Evolutionary conservation across 345 rosid genomes (phyloP), one percentile per base, ranked within the genome.

Genomic region (Reutealis trisperma): DNA sequence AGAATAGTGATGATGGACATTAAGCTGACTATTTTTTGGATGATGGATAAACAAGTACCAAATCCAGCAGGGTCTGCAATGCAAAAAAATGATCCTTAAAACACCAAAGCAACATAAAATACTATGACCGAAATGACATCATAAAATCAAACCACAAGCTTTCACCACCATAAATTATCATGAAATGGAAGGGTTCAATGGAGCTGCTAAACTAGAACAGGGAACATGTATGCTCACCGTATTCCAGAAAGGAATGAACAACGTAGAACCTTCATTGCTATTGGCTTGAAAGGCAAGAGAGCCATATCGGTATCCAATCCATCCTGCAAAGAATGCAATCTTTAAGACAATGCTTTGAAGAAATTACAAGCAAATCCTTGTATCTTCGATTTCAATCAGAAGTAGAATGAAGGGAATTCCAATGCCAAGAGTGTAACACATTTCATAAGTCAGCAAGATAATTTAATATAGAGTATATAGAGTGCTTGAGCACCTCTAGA

Each of bases 161-260:
- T 52, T 3, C 9, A 64, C 24, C 69, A 70, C 66, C 80, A 73
- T 34, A 32, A 70, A 19, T 32, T 63, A 32, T 45, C 37, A 49
- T 18, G n/a, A 47, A 69, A 55, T 19, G 72, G 64, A 44, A 54
- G n/a, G 6, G 15, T 10, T 21, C 2, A 76, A 3, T 21, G 63
- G 63, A 37, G 19, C 30, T 54, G 19, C 30, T 54, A 57, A 37
- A 55, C 55, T 27, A 44, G 67, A 15, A 10, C 1, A 37, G 13
- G 58, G 27, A 22, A 69, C 45, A 58, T 47, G 27, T 27, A 57
- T 19, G 24, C 84, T 72, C 83, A 92, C 99, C 83, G 86, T 79
- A 89, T 86, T 84, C 96, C 98, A 70, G 88, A 87, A 63, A 89
- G 85, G 76, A 95, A 95, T 16, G 99, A 95, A 77, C 98, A 93